phyloP scores from a whole-genome alignment of 495 filamentous ascomycete species.

The Neurospora sp. region DNA sequence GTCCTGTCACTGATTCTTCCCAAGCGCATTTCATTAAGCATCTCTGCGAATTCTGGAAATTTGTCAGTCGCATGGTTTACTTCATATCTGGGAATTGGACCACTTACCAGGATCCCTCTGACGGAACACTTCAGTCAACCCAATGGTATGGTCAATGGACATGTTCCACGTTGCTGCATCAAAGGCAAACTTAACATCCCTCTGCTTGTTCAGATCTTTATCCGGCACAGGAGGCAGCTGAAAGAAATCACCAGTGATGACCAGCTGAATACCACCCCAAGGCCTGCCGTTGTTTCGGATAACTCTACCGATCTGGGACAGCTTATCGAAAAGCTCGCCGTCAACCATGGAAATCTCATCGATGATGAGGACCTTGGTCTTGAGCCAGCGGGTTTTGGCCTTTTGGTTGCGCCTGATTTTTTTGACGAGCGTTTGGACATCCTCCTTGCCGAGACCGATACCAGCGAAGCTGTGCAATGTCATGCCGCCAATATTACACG shows the following conservation, averaged over 20 bases:
- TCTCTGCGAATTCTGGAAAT: slow-evolving; percentile 64
- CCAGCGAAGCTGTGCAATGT: slow-evolving; percentile 94
- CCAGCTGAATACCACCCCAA: slow-evolving; percentile 91
- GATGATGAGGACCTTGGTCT: slow-evolving; percentile 75
- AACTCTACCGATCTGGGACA: slow-evolving; percentile 75
- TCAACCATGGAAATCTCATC: slow-evolving; percentile 99
- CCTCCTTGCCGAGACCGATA: slow-evolving; percentile 90
- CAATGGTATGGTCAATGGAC: slow-evolving; percentile 89
- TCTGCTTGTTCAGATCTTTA: slow-evolving; percentile 46
- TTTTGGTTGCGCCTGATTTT: slow-evolving; percentile 88
- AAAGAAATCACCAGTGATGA: slow-evolving; percentile 97
- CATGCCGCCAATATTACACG: slow-evolving; percentile 92
- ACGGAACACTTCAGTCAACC: slow-evolving; percentile 89
- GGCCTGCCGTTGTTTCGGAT: slow-evolving; percentile 79
- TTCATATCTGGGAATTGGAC: neutral
- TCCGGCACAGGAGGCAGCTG: slow-evolving; percentile 83
- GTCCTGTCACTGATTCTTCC: slow-evolving; percentile 65
- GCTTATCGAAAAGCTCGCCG: slow-evolving; percentile 91
- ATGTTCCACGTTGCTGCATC: slow-evolving; percentile 86
- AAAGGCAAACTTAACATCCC: slow-evolving; percentile 78
- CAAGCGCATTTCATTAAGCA: slow-evolving; percentile 96
- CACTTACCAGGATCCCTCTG: slow-evolving; percentile 74
- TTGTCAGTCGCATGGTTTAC: slow-evolving; percentile 8
- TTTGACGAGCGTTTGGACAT: slow-evolving; percentile 69
- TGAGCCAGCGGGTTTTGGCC: slow-evolving; percentile 77